Evolutionary conservation across 2,329 filamentous ascomycete species (phyloP), one percentile per base, ranked within the genome.

Genomic region (Magnaporthiopsis poae): DNA sequence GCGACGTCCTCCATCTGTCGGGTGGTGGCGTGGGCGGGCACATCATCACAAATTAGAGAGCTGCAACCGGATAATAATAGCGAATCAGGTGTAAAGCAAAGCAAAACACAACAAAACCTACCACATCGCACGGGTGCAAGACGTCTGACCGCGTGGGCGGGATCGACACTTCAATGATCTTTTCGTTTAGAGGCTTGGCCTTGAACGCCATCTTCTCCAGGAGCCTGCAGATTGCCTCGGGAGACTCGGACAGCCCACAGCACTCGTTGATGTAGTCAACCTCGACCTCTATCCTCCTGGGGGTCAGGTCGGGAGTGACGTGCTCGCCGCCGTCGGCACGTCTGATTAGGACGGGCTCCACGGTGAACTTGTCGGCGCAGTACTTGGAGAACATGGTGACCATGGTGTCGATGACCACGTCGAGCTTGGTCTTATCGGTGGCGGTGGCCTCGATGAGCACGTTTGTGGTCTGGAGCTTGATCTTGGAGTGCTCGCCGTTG

Each of bases 391-490:
- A 99, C 94, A 99, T 99, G 73, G 94, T 87, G 60, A 96, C 91
- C 77, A 99, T 89, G 75, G 97, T 96, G 77, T 96, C 92, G 79
- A 66, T 65, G 29, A 97, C 94, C 70, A 99, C 91, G 72, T 97
- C 93, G 61, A 98, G 85, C 81, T 99, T 99, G 35, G 96, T 99
- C 75, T 90, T 88, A 76, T 99, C 95, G 60, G 92, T 94, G 60
- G 93, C 96, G 9, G 95, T 99, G 73, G 96, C 92, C 79, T 99
- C 95, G 76, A 99, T 96, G 78, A 99, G 91, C 74, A 99, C 87
- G 74, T 99, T 97, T 75, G 86, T 94, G 67, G 93, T 98, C 75
- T 96, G 81, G 61, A 96, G 80, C 9, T 88, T 92, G 76, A 99
- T 99, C 80, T 99, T 99, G 73, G 93, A 97, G 80, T 95, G 93